Conservation (phyloP, 176 grass and related monocot species). For the Lolium perenne region DNA sequence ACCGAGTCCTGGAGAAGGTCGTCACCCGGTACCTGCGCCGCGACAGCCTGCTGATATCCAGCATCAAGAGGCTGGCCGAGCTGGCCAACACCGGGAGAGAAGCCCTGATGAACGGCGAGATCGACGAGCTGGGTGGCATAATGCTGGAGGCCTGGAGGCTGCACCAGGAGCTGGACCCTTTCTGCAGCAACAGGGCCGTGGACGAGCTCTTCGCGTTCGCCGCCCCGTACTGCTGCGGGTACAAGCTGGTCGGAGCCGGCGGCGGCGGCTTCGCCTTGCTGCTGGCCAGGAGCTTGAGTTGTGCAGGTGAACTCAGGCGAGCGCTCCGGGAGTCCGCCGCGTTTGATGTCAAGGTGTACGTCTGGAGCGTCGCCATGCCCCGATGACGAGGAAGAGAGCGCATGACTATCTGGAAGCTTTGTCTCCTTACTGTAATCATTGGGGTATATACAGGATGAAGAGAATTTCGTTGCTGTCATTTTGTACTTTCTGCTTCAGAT, state of each 20-base stretch:
- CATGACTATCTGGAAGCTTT: background rate
- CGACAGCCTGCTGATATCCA: conserved; percentile 81
- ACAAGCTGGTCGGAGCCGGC: conserved; percentile 91
- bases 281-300: conserved; percentile 55
- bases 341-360: conserved; percentile 73
- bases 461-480: background rate
- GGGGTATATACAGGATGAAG: background rate
- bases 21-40: conserved; percentile 73
- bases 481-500: background rate
- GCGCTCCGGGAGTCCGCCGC: conserved; percentile 48
- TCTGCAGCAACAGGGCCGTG: conserved; percentile 84
- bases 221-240: conserved; percentile 80
- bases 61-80: conserved; percentile 80
- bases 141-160: conserved; percentile 87
- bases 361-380: conserved; percentile 66
- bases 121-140: conserved; percentile 74
- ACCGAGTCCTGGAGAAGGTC: conserved; percentile 88
- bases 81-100: conserved; percentile 79
- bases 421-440: background rate
- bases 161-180: conserved; percentile 89
- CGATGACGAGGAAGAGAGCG: conserved; percentile 11
- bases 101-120: conserved; percentile 73
- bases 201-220: conserved; percentile 81
- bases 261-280: conserved; percentile 83
- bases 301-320: conserved; percentile 47